These are phyloP conservation scores for Ampelomyces quisqualis DNA, from an alignment of 2,329 filamentous ascomycete genomes.

Conservation along the genomic window DNA sequence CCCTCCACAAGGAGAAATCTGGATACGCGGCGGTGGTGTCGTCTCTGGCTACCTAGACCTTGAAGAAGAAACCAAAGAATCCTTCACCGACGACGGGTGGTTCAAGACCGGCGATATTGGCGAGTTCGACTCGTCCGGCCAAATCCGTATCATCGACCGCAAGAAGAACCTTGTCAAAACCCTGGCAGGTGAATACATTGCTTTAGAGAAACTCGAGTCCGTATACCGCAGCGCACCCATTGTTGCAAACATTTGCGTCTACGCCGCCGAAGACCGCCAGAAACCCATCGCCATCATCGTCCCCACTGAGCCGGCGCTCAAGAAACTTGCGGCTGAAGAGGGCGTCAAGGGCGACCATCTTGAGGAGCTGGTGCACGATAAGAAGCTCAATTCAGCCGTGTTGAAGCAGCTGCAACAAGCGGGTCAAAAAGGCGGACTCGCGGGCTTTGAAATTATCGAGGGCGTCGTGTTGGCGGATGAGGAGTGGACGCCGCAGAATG, in stretches of 20 bases:
- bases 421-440: conserved; percentile 66
- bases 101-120: conserved; percentile 97
- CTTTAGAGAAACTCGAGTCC: conserved; percentile 90
- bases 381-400: conserved; percentile 64
- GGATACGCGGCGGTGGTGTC: conserved; percentile 76
- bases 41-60: conserved; percentile 80
- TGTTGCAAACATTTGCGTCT: conserved; percentile 84
- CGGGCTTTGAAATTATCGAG: conserved; percentile 70
- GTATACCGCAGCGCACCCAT: conserved; percentile 79
- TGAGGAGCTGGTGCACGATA: conserved; percentile 67
- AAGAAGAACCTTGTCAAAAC: conserved; percentile 99
- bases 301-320: conserved; percentile 57
- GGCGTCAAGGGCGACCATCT: conserved; percentile 65
- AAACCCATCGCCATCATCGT: conserved; percentile 83
- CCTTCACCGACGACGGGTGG: conserved; percentile 83
- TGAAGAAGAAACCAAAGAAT: conserved; percentile 75
- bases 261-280: conserved; percentile 71
- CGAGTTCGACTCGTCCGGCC: conserved; percentile 77
- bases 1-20: conserved; percentile 88
- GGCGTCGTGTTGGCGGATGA: conserved; percentile 79
- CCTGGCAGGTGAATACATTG: conserved; percentile 92
- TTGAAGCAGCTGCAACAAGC: conserved; percentile 68
- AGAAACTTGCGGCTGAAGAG: conserved; percentile 56
- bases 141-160: conserved; percentile 85
- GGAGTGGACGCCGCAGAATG: conserved; percentile 83